Conservation (phyloP, 192 early-diverging fungal species). For the Oehlia diaphana region DNA sequence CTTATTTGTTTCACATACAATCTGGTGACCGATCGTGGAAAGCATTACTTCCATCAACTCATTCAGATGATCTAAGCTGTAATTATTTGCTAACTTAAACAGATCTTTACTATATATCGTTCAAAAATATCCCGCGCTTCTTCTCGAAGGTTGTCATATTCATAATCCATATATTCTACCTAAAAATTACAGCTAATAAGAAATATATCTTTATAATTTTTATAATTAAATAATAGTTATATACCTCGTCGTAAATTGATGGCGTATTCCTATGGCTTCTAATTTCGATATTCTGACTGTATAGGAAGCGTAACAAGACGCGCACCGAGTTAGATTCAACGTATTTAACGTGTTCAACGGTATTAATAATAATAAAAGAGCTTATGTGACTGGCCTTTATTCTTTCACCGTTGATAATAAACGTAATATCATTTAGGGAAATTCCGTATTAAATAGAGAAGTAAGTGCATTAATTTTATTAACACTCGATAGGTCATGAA, state of each 20-base stretch:
- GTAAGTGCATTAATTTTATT: neutral
- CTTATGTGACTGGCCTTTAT: conserved; percentile 6
- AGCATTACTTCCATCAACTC: neutral
- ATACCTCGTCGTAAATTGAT: no score
- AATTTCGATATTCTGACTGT: conserved; percentile 15
- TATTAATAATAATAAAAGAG: neutral
- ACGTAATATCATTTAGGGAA: neutral
- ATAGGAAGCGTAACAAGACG: conserved; percentile 7
- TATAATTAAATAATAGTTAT: no score
- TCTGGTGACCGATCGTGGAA: neutral
- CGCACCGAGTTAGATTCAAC: neutral
- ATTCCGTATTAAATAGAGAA: neutral
- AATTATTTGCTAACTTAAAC: neutral
- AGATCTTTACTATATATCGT: neutral
- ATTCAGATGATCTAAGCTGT: conserved; percentile 9
- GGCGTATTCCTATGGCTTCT: no score
- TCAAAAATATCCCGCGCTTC: neutral
- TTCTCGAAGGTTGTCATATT: no score
- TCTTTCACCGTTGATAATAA: neutral
- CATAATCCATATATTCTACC: neutral
- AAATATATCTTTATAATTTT: no score
- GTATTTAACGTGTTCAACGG: neutral
- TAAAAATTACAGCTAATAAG: no score
- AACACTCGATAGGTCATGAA: neutral
- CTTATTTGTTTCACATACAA: neutral